Base-by-base conservation (phyloP, 352 stramenopile species). In the Phytophthora foliorum region DNA sequence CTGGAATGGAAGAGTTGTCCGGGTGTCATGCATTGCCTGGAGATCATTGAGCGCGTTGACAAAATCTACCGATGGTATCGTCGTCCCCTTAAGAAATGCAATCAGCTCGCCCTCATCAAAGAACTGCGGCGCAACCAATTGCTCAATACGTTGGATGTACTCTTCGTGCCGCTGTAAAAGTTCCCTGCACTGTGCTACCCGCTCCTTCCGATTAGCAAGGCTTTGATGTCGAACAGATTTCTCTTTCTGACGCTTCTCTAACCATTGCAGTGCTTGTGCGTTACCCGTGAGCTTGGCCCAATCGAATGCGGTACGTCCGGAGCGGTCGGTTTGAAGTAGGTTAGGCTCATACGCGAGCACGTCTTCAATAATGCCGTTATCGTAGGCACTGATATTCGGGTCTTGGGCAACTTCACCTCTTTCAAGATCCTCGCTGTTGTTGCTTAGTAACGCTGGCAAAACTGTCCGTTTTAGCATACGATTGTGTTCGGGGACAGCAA, bases 221-320 rank as follows among this genome's bases (percentile, higher is more conserved):
- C 77, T 81, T 14, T 69, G 64, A 34, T 80, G 54, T 16, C 69
- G 71, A n/a, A 86, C 72, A 1, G 70, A 69, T 24, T 78, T 79
- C 3, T 77, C 50, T 2, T 45, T 53, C 16, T 82, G 75, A 22
- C 80, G 71, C 6, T 39, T 65, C 13, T 89, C 55, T 22, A 93
- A 36, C 46, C 88, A 62, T 10, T 50, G 11, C 0, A 86, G 21
- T 5, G 72, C 84, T 9, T 52, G 44, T 0, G 27, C 10, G 24
- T 93, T 93, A 5, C 72, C 70, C 6, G 78, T 88, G 10, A 83
- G 65, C 11, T 61, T 76, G 0, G 87, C 87, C 87, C 87, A 94
- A 48, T 92, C 82, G 17, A 89, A 80, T 0, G 87, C 87, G 2
- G 76, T 87, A 54, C 87, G 83, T n/a, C 84, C 82, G 0, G 69